Conservation (phyloP, 1,139 yeast genomes). For the Kodamaea fungicola region DNA sequence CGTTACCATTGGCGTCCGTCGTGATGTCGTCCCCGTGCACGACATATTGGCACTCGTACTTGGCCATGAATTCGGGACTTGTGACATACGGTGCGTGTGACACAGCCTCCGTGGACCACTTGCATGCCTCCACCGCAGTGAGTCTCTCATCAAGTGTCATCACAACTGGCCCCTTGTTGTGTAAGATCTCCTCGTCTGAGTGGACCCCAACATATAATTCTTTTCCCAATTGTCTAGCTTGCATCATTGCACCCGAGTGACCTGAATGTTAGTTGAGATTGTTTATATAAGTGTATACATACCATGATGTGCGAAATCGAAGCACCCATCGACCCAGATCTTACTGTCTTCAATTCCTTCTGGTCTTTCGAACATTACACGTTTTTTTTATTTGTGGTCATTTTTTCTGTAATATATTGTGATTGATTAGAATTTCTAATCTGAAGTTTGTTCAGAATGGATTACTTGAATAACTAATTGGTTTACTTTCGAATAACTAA, state of each 20-base stretch:
- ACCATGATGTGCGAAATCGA: slow-evolving; percentile 97
- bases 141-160: slow-evolving; percentile 80
- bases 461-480: too few relatives aligned
- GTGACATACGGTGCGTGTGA: slow-evolving; percentile 94
- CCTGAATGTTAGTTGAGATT: slow-evolving; percentile 32
- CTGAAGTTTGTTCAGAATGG: too few relatives aligned
- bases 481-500: too few relatives aligned
- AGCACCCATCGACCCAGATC: slow-evolving; percentile 97
- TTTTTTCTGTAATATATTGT: too few relatives aligned
- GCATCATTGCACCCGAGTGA: slow-evolving; percentile 94
- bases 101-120: slow-evolving; percentile 78
- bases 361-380: slow-evolving; percentile 40
- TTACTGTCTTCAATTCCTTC: slow-evolving; percentile 41
- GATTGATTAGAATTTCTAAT: too few relatives aligned
- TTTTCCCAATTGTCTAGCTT: slow-evolving; percentile 76
- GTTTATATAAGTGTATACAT: slow-evolving; percentile 20
- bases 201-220: slow-evolving; percentile 87
- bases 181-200: slow-evolving; percentile 77
- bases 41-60: slow-evolving; percentile 74
- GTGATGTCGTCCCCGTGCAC: slow-evolving; percentile 98
- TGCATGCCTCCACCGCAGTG: slow-evolving; percentile 82
- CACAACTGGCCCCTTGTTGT: slow-evolving; percentile 90
- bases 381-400: slow-evolving; percentile 1
- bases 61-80: slow-evolving; percentile 74
- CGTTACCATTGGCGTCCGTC: slow-evolving; percentile 91